Base-by-base conservation (phyloP, 192 early-diverging fungal genomes). In the Backusella sp. region DNA sequence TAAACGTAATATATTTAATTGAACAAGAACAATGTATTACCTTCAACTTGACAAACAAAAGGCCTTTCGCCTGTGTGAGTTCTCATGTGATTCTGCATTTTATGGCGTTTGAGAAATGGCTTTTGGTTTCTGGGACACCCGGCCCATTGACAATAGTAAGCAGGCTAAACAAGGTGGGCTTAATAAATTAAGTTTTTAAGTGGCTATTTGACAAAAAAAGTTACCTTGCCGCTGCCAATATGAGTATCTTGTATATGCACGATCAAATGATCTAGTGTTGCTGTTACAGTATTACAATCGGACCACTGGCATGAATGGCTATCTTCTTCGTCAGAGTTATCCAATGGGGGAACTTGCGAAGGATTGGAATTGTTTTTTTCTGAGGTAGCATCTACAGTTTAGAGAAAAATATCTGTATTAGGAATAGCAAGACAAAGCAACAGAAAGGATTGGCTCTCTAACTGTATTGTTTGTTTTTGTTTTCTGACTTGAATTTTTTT, bases 41-140 rank as follows among this genome's bases (percentile, higher is more conserved):
- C 66, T 35, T 68, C 66, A 68, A 68, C 35, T 68, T 35, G 35
- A 19, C 66, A 68, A 62, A 62, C 80, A 83, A 91, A 92, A 1
- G 92, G 92, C 66, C 88, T 84, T 76, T 93, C 92, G 30, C 92
- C 92, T 3, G 90, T 93, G 72, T 93, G 91, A 0, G 88, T 91
- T 4, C 92, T 84, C 76, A 91, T 85, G 68, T 93, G 92, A 67
- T 91, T 91, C 49, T 85, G 86, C 70, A 92, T 83, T 68, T 92
- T 91, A 65, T 91, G 90, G 32, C 89, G 85, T 77, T 91, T 88
- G 75, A 87, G 75, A 84, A 92, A 92, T 26, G 91, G 88, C 78
- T 85, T 85, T 67, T 85, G 79, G 71, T 85, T 81, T 30, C 82
- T 77, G 28, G 80, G 79, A 71, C 84, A 85, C 41, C 77, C 80